Conservation (phyloP, 139 green algal genomes). For the Chlamydomonas sp. region DNA sequence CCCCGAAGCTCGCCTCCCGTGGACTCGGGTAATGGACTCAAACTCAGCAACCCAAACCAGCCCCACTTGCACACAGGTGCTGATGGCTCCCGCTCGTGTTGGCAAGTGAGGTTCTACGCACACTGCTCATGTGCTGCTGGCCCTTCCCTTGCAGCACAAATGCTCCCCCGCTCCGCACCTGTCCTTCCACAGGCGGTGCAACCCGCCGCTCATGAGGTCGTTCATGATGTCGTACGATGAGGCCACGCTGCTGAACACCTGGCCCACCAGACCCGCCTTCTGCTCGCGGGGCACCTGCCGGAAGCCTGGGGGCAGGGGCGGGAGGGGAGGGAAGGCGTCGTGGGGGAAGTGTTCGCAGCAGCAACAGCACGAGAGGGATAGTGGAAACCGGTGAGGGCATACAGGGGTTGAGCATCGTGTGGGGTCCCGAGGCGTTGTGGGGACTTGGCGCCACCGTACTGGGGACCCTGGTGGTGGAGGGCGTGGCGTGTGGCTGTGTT, state of each 20-base stretch:
- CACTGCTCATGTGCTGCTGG: too few species aligned
- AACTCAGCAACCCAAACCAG: too few species aligned
- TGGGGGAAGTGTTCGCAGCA: too few species aligned
- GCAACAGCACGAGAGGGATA: too few species aligned
- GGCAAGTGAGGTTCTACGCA: too few species aligned
- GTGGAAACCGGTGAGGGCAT: not conserved
- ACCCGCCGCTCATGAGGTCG: conserved; percentile 96
- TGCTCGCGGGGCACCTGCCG: conserved; percentile 64
- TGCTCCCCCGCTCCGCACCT: conserved; percentile 31
- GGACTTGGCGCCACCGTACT: not conserved
- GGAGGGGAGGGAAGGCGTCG: not conserved
- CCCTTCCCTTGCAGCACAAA: not conserved
- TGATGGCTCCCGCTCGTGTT: too few species aligned
- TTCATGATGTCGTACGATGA: conserved; percentile 98
- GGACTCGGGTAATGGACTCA: too few species aligned
- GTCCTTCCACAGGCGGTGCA: conserved; percentile 99
- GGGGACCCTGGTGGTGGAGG: not conserved
- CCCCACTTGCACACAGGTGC: too few species aligned
- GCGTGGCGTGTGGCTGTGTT: too few species aligned
- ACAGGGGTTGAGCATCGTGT: not conserved
- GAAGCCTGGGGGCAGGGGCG: conserved; percentile 66
- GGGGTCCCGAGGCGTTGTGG: not conserved
- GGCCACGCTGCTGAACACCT: conserved; percentile 94
- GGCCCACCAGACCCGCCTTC: conserved; percentile 82
- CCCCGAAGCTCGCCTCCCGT: too few species aligned